Conservation (phyloP, 129 eudicot genomes). For the Flaveria robusta region DNA sequence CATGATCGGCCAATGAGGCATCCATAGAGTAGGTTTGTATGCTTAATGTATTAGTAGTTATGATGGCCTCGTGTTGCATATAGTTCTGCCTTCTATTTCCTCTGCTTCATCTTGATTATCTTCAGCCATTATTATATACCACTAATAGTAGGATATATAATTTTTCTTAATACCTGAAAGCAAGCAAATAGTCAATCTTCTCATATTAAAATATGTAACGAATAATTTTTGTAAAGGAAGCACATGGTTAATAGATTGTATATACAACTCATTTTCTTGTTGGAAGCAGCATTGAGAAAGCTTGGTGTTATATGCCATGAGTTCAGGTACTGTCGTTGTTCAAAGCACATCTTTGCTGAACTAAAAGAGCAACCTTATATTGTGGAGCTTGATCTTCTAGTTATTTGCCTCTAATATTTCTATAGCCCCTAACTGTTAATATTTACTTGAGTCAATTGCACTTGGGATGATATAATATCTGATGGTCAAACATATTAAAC, state of each 20-base stretch:
- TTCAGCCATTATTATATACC: not conserved
- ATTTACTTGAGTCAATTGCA: constrained; percentile 10
- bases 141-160: not conserved
- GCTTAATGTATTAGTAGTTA: constrained; percentile 5
- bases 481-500: constrained; percentile 12
- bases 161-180: not conserved
- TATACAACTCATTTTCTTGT: constrained; percentile 11
- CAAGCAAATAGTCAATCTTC: not conserved
- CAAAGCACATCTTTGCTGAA: constrained; percentile 70
- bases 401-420: constrained; percentile 32
- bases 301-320: constrained; percentile 32
- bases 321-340: constrained; percentile 66
- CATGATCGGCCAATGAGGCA: not conserved
- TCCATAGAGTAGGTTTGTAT: not conserved
- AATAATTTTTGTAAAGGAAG: constrained; percentile 4
- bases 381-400: constrained; percentile 98
- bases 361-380: constrained; percentile 77
- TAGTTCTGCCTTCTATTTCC: constrained; percentile 8
- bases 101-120: constrained; percentile 6
- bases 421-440: not conserved
- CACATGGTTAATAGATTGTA: constrained; percentile 9
- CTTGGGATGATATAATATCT: constrained; percentile 12
- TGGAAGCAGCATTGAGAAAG: constrained; percentile 18
- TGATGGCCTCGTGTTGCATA: constrained; percentile 6
- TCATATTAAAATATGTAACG: not conserved